These are phyloP conservation scores for Exophiala aquamarina DNA, from an alignment of 2,329 filamentous ascomycete species.

Conservation along the genomic window DNA sequence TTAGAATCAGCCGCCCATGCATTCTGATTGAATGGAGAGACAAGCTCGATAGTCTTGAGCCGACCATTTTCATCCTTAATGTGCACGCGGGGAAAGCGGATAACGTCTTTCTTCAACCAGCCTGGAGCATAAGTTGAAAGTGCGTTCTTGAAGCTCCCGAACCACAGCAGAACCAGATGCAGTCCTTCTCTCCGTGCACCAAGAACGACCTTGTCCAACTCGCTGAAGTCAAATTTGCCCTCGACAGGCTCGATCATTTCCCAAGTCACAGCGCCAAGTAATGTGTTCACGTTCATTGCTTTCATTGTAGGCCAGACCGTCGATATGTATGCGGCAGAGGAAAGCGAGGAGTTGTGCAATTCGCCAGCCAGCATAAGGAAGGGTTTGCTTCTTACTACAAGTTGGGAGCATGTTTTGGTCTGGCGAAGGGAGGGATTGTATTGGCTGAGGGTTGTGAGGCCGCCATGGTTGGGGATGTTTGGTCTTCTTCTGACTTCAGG, in stretches of 20 bases:
- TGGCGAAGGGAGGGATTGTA: too few species aligned
- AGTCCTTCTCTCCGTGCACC: slow-evolving; percentile 41
- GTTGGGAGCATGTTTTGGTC: slow-evolving; percentile 31
- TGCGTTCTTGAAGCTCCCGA: slow-evolving; percentile 50
- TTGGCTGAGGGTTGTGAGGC: too few species aligned
- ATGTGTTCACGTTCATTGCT: slow-evolving; percentile 44
- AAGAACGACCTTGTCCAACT: slow-evolving; percentile 42
- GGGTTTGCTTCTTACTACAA: slow-evolving; percentile 46
- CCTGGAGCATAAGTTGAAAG: slow-evolving; percentile 39
- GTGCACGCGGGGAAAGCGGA: slow-evolving; percentile 1
- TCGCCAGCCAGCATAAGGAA: slow-evolving; percentile 48
- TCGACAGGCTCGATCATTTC: slow-evolving; percentile 49
- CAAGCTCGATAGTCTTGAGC: slow-evolving; percentile 33
- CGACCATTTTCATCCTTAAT: not conserved
- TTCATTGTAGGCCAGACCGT: slow-evolving; percentile 45
- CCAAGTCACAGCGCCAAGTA: slow-evolving; percentile 48
- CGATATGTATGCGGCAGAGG: slow-evolving; percentile 46
- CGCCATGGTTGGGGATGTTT: too few species aligned
- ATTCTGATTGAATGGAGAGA: slow-evolving; percentile 40
- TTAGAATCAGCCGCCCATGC: slow-evolving; percentile 38
- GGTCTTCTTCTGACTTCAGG: too few species aligned
- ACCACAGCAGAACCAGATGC: slow-evolving; percentile 43
- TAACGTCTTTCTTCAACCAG: slow-evolving; percentile 39
- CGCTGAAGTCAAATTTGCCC: slow-evolving; percentile 43
- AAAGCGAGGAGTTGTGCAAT: slow-evolving; percentile 50